Percentiles rank a stretch among this genome's conserved stretches.
Evolutionary conservation across 371 early-diverging fungal genomes (phyloP).

Genomic region (Lichtheimia ramosa): DNA sequence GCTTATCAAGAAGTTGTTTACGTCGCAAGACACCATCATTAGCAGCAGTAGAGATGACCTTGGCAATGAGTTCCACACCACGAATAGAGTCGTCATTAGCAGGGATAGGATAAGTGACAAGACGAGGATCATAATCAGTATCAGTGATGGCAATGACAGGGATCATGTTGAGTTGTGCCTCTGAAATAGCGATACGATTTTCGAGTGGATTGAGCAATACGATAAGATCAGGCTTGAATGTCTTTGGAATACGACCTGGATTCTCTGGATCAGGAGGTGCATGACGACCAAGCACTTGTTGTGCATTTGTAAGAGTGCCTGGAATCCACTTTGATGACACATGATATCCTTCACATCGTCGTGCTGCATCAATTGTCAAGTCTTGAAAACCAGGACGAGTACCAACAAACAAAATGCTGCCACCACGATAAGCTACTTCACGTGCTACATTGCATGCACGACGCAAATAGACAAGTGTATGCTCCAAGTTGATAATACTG

Average conservation of each 20-base stretch:
- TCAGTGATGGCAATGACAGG: constrained; percentile 93
- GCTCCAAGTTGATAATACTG: constrained; percentile 93
- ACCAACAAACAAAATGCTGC: constrained; percentile 90
- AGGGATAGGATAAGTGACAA: constrained; percentile 94
- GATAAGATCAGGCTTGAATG: constrained; percentile 87
- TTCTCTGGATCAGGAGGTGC: constrained; percentile 58
- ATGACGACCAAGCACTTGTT: constrained; percentile 69
- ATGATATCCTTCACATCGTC: constrained; percentile 76
- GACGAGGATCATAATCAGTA: constrained; percentile 89
- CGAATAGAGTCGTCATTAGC: constrained; percentile 92
- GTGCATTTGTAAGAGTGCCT: constrained; percentile 88
- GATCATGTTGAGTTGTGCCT: constrained; percentile 78
- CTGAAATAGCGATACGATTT: constrained; percentile 78
- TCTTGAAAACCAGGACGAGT: constrained; percentile 70
- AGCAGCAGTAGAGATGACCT: constrained; percentile 78
- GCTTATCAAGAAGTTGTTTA: constrained; percentile 22
- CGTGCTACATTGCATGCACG: constrained; percentile 78
- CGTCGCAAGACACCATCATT: constrained; percentile 62
- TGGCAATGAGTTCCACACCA: constrained; percentile 84
- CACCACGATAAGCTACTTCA: constrained; percentile 78
- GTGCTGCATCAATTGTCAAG: constrained; percentile 82
- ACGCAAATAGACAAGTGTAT: constrained; percentile 86
- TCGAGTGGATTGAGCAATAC: constrained; percentile 85
- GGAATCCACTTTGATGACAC: constrained; percentile 84
- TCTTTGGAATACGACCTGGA: constrained; percentile 30